These are phyloP conservation scores for Salix exigua DNA, from an alignment of 345 rosid species.

Conservation along the genomic window DNA sequence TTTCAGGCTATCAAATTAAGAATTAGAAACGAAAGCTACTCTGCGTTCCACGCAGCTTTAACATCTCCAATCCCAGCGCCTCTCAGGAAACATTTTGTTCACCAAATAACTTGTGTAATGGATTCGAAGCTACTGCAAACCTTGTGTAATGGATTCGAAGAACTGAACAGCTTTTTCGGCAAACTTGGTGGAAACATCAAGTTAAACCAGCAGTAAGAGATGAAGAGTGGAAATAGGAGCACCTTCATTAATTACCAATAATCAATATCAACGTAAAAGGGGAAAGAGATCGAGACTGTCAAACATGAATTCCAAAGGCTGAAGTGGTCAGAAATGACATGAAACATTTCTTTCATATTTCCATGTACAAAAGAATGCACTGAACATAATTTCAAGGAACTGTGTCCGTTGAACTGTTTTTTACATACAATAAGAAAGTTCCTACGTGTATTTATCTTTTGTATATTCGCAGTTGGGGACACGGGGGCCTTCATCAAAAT, in stretches of 20 bases:
- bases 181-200: not conserved
- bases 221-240: not conserved
- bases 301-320: conserved; percentile 9
- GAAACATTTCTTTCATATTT: conserved; percentile 16
- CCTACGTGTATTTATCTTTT: not conserved
- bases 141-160: not conserved
- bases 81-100: too few relatives aligned
- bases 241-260: not conserved
- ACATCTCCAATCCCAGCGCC: too few relatives aligned
- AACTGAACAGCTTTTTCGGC: not conserved
- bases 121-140: not conserved
- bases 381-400: conserved; percentile 18
- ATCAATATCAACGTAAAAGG: not conserved
- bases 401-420: not conserved
- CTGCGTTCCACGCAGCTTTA: not conserved
- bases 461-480: not conserved
- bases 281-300: not conserved
- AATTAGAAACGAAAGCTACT: not conserved
- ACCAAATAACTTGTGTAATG: too few relatives aligned
- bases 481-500: conserved; percentile 2
- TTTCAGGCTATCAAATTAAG: not conserved
- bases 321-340: conserved; percentile 3
- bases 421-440: conserved; percentile 4
- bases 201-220: not conserved
- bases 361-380: conserved; percentile 66